Evolutionary conservation across 2,329 filamentous ascomycete species (phyloP).

Genomic region (Hymenoscyphus linearis): DNA sequence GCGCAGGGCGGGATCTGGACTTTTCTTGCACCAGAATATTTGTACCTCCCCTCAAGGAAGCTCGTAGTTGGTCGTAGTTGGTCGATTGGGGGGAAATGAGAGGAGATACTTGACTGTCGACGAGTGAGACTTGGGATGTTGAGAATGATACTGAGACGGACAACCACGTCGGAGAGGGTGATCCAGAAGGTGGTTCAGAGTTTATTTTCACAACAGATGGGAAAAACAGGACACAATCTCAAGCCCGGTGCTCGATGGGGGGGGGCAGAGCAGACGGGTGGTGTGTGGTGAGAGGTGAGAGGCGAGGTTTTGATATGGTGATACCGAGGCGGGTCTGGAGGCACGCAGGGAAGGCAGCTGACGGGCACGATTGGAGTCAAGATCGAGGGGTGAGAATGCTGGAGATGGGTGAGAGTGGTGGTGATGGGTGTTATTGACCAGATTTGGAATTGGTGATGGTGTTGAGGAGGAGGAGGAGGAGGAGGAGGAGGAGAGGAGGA

Average conservation of each 20-base stretch:
- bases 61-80: background rate
- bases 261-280: background rate
- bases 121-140: background rate
- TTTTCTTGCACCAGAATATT: background rate
- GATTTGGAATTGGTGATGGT: background rate
- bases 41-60: background rate
- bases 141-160: background rate
- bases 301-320: slow-evolving; percentile 3
- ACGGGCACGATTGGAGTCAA: background rate
- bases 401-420: background rate
- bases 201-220: background rate
- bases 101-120: background rate
- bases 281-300: slow-evolving; percentile 1
- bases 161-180: background rate
- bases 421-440: background rate
- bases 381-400: background rate
- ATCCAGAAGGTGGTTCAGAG: background rate
- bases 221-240: background rate
- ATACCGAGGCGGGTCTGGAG: slow-evolving; percentile 2
- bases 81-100: background rate
- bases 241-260: background rate
- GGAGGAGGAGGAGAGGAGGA: background rate
- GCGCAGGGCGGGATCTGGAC: background rate
- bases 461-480: background rate
- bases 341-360: background rate